These are phyloP conservation scores for Blepharisma undulans DNA, from an alignment of 169 alveolate species.

Conservation along the genomic window DNA sequence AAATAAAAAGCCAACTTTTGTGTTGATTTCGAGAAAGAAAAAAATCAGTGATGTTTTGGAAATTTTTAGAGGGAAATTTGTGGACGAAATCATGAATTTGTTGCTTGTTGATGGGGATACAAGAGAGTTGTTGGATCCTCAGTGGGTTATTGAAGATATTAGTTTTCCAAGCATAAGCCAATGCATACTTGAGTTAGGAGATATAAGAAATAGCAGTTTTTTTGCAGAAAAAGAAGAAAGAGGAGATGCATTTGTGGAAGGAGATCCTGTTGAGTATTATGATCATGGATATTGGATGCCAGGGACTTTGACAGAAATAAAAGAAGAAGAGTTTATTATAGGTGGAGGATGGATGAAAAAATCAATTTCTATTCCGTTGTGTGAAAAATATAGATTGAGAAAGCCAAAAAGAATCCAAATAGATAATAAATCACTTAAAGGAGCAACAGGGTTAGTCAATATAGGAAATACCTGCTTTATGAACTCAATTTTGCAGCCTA, in stretches of 20 bases:
- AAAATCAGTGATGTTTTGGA: not conserved
- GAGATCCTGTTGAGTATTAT: not conserved
- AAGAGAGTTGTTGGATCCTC: not conserved
- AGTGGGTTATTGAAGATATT: not conserved
- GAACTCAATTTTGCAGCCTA: conserved; percentile 72
- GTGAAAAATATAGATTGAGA: not conserved
- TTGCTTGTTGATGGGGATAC: not conserved
- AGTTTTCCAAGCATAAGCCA: not conserved
- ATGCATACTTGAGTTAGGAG: not conserved
- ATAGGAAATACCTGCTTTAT: conserved; percentile 80
- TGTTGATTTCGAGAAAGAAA: not conserved
- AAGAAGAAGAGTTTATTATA: not conserved
- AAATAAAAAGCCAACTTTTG: not conserved
- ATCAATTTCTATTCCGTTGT: not conserved
- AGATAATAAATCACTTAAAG: not conserved
- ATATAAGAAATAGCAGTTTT: not conserved
- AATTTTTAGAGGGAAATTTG: not conserved
- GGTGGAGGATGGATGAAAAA: not conserved
- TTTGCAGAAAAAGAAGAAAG: not conserved
- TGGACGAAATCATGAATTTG: not conserved
- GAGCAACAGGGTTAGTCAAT: conserved; percentile 66
- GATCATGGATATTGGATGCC: not conserved
- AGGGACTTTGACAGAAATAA: not conserved
- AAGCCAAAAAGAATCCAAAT: not conserved
- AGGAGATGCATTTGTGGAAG: not conserved